Conservation (phyloP, 2,329 filamentous ascomycete genomes). For the Drechslerella coelobrocha region DNA sequence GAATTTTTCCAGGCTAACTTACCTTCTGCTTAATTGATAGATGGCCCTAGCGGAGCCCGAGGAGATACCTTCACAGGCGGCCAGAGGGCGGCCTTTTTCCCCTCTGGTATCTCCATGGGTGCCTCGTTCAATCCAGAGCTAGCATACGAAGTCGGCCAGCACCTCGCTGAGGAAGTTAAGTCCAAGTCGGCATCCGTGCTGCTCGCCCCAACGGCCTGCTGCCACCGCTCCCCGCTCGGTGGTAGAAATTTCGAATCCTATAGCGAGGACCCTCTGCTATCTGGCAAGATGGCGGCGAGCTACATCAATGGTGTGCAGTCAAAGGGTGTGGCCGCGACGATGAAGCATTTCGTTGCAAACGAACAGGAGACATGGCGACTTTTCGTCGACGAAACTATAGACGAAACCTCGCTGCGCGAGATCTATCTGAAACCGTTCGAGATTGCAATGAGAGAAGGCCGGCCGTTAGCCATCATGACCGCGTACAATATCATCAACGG, state of each 20-base stretch:
- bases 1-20: background rate
- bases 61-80: constrained; percentile 52
- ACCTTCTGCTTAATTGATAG: constrained; percentile 42
- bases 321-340: constrained; percentile 71
- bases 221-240: constrained; percentile 82
- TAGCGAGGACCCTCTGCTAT: constrained; percentile 72
- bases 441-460: constrained; percentile 73
- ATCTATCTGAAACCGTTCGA: constrained; percentile 78
- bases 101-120: constrained; percentile 54
- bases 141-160: constrained; percentile 53
- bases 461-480: constrained; percentile 72
- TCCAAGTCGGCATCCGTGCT: constrained; percentile 63
- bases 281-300: constrained; percentile 71
- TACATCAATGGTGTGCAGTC: constrained; percentile 70
- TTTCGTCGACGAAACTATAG: constrained; percentile 69
- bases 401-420: constrained; percentile 71
- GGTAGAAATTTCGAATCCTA: constrained; percentile 87
- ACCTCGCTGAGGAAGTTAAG: constrained; percentile 55
- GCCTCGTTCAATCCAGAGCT: constrained; percentile 55
- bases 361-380: constrained; percentile 74
- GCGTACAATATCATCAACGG: constrained; percentile 74
- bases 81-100: constrained; percentile 49
- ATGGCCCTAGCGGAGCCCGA: constrained; percentile 54
- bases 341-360: constrained; percentile 78
- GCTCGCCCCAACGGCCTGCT: constrained; percentile 70